Evolutionary conservation across 179 eudicot genomes (phyloP).

Genomic region (Patellifolia procumbens): DNA sequence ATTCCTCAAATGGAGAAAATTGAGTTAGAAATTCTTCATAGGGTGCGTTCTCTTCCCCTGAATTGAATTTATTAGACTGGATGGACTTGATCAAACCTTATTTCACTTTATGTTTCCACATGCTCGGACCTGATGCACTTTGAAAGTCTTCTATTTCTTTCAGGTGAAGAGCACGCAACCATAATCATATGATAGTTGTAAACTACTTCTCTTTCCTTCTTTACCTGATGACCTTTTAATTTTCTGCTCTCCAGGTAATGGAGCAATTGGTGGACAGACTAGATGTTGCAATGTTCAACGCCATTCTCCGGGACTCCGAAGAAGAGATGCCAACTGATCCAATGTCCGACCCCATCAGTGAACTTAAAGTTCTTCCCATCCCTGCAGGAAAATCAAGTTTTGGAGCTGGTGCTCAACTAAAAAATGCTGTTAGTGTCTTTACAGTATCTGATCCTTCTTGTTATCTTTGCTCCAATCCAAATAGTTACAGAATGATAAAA

Average conservation of each 20-base stretch:
- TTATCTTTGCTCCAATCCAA: neutral
- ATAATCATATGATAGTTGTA: neutral
- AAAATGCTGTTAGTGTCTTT: conserved; percentile 76
- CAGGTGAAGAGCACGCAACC: no score
- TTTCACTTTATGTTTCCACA: no score
- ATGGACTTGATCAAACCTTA: no score
- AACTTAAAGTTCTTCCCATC: conserved; percentile 79
- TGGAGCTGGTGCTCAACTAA: conserved; percentile 90
- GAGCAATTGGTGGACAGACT: conserved; percentile 81
- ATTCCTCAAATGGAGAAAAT: no score
- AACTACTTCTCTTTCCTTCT: neutral
- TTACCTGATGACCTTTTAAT: neutral
- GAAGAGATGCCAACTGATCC: conserved; percentile 94
- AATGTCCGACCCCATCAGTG: conserved; percentile 80
- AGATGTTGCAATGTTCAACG: conserved; percentile 95
- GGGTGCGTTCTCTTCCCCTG: no score
- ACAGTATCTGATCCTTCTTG: neutral
- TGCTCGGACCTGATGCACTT: no score
- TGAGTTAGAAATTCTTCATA: no score
- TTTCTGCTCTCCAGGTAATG: conserved; percentile 59
- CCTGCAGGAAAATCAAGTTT: conserved; percentile 86
- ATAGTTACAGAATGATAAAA: neutral
- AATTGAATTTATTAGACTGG: no score
- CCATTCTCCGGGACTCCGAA: conserved; percentile 80
- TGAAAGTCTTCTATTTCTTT: no score